Evolutionary conservation across 2,329 filamentous ascomycete genomes (phyloP), one percentile per base, ranked within the genome.

Genomic region (Emericellopsis cladophorae): DNA sequence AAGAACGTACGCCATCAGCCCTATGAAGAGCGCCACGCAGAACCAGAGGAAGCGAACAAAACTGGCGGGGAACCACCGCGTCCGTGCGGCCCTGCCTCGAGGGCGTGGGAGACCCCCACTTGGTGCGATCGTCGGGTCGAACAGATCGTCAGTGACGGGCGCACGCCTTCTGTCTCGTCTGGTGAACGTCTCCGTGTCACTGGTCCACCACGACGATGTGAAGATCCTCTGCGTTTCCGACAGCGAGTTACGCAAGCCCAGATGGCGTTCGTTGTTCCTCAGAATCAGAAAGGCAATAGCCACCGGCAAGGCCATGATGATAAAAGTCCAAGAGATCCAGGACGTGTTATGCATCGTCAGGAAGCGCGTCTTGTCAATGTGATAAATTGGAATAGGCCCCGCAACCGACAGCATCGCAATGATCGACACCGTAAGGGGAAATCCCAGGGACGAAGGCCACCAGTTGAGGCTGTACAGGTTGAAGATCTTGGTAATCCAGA

Each of bases 401-500:
- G 68, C 65, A 37, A 81, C 63, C 10, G 76, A 79, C n/a, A 79
- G 48, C 12, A 73, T 58, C 36, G 74, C 76, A 45, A 82, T 79
- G 33, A 76, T 58, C 5, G 71, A 70, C 39, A 81, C 66, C 14
- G 79, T 82, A n/a, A 76, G 49, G 0, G 76, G 75, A 45, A 82
- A 81, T 1, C 79, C 79, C 7, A 82, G 61, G 7, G 70, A 70
- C 42, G 73, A 64, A 7, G 78, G 78, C 78, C 78, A 83, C 79
- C 79, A 83, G 58, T 83, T 83, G 42, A 83, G 62, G 45, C 72
- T 76, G 63, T 83, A 83, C 18, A 83, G 66, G 50, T 83, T 83
- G 56, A 83, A 83, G 5, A 82, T 70, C 52, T 81, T 82, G 37
- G 79, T 83, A 53, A 83, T 81, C 76, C 78, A 83, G 45, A 80